Conservation (phyloP, 2,329 filamentous ascomycete species). For the Fusarium pseudoanthophilum region DNA sequence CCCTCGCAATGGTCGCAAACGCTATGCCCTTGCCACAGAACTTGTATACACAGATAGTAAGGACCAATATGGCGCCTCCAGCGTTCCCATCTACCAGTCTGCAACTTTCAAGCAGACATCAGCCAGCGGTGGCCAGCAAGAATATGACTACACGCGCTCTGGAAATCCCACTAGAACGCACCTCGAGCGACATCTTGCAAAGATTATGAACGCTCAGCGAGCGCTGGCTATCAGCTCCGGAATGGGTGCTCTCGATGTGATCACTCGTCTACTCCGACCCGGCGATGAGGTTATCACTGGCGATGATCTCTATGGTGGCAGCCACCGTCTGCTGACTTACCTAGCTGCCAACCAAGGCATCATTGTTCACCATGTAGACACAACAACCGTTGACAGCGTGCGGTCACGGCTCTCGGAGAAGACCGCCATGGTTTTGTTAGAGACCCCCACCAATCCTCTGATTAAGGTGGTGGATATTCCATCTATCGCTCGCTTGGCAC, state of each 20-base stretch:
- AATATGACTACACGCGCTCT: conserved; percentile 98
- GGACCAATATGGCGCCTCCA: conserved; percentile 97
- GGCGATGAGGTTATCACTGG: conserved; percentile 98
- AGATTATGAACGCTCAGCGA: conserved; percentile 96
- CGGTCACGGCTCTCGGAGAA: conserved; percentile 75
- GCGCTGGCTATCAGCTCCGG: conserved; percentile 94
- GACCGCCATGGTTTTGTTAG: conserved; percentile 94
- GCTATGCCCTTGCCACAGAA: conserved; percentile 95
- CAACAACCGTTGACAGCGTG: conserved; percentile 80
- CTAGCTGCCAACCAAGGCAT: conserved; percentile 90
- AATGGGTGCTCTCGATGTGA: conserved; percentile 97
- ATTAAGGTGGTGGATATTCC: conserved; percentile 98
- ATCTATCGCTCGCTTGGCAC: conserved; percentile 78
- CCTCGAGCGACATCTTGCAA: conserved; percentile 94
- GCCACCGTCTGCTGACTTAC: conserved; percentile 92
- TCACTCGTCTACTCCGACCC: conserved; percentile 87
- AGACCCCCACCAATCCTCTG: conserved; percentile 96
- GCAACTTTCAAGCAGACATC: conserved; percentile 97
- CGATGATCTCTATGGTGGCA: conserved; percentile 95
- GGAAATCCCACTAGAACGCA: conserved; percentile 97
- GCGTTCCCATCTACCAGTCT: conserved; percentile 97
- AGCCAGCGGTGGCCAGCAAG: conserved; percentile 78
- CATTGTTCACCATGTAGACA: conserved; percentile 95
- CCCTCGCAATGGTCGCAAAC: conserved; percentile 80
- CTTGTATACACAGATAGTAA: conserved; percentile 95